These are phyloP conservation scores for Chimonanthus salicifolius DNA, from an alignment of 164 flowering plant genomes.

Conservation along the genomic window DNA sequence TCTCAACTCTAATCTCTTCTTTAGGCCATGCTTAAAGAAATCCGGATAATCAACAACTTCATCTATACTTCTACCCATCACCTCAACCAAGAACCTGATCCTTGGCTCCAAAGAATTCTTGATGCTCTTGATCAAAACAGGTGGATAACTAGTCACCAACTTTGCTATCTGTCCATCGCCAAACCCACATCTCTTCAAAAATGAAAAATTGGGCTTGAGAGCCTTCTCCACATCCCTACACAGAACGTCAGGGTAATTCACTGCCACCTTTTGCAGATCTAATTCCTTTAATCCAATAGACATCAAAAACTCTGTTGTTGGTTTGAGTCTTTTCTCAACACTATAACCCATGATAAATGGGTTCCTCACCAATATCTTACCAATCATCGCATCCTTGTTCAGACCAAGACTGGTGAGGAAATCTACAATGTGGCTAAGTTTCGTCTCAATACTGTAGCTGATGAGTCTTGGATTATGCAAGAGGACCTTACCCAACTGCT, in stretches of 20 bases:
- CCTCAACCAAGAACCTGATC: constrained; percentile 65
- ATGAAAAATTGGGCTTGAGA: constrained; percentile 56
- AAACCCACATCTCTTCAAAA: constrained; percentile 58
- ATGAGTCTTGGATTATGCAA: constrained; percentile 83
- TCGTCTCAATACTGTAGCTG: constrained; percentile 85
- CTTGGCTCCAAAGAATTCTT: constrained; percentile 81
- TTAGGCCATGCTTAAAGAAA: constrained; percentile 72
- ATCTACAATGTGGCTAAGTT: constrained; percentile 57
- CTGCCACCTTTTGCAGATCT: constrained; percentile 54
- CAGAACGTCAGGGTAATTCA: constrained; percentile 67
- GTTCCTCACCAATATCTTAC: constrained; percentile 62
- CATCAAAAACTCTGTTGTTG: constrained; percentile 67
- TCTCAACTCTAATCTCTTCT: constrained; percentile 74
- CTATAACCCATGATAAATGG: constrained; percentile 91
- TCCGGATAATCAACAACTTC: constrained; percentile 79
- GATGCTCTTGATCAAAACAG: constrained; percentile 77
- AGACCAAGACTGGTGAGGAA: constrained; percentile 65
- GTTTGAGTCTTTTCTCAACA: constrained; percentile 73
- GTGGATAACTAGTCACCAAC: constrained; percentile 77
- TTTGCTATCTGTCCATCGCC: constrained; percentile 48
- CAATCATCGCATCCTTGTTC: constrained; percentile 64
- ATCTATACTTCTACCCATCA: constrained; percentile 66
- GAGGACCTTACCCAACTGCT: constrained; percentile 73
- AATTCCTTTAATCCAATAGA: constrained; percentile 54
- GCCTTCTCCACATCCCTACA: constrained; percentile 80